Base-by-base conservation (phyloP, 495 filamentous ascomycete genomes). In the Aspergillus ostianus region DNA sequence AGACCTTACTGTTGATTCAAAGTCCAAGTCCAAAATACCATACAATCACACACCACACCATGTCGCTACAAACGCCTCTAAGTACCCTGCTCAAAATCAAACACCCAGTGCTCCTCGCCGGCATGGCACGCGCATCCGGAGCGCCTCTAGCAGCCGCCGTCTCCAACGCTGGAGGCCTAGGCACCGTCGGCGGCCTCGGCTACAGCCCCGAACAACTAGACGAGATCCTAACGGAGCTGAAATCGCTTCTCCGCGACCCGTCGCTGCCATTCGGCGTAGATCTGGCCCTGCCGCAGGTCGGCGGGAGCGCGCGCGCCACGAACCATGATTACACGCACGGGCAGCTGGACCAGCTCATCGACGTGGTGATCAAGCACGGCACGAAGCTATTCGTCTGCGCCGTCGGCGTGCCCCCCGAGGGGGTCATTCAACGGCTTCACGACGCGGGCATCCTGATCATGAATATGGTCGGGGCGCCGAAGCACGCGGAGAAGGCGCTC, bases 401-500 rank as follows among this genome's bases (percentile, higher is more conserved):
- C 0, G 90, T 96, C 0, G 92, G 92, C 17, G 87, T 95, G 3
- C 91, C 91, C 13, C 90, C 91, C 0, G 74, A 76, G 53, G 73
- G 70, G 47, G 82, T 89, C 3, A 84, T 96, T 30, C 84, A 90
- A 66, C 70, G 82, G 44, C 76, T 96, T 20, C 92, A 96, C 65
- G 78, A 78, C 10, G 88, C 85, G 0, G 89, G 88, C 0, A 86
- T 96, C 30, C 67, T 93, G 50, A 78, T 95, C 21, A 95, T 95
- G 91, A 96, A 95, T 69, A 96, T 96, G 92, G 91, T 95, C n/a
- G 92, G 92, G 0, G 85, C 87, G 52, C 91, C 91, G n/a, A 88
- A 85, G 65, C 92, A 96, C 70, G 91, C 91, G 0, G 81, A 84
- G 65, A 94, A 95, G 77, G 91, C 91, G 27, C 79, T 96, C 4